Conservation (phyloP, 225 moss, liverwort and hornwort species). For the Bryum argenteum region DNA sequence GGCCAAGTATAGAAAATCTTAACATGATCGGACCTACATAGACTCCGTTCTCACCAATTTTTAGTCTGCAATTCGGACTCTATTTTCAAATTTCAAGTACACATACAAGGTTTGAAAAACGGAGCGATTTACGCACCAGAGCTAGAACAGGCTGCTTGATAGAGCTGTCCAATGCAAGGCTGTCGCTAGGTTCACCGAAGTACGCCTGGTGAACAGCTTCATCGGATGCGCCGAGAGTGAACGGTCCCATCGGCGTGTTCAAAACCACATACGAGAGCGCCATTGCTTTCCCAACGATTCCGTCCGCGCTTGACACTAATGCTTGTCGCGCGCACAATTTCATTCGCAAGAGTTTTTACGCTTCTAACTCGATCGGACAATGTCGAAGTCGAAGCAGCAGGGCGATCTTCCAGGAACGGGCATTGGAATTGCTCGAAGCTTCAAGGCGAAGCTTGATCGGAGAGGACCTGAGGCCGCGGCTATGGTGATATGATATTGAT, state of each 20-base stretch:
- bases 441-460: conserved; percentile 30
- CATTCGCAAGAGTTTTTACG: neutral
- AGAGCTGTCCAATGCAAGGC: conserved; percentile 1
- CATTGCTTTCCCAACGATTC: conserved; percentile 27
- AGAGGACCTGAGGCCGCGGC: too few species aligned
- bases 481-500: too few species aligned
- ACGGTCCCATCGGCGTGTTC: conserved; percentile 58
- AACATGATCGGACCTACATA: neutral
- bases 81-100: neutral
- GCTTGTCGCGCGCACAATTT: neutral
- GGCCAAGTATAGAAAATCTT: neutral
- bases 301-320: neutral
- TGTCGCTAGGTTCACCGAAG: conserved; percentile 46
- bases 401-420: neutral
- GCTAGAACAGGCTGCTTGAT: conserved; percentile 44
- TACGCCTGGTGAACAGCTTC: conserved; percentile 51
- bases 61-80: neutral
- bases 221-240: conserved; percentile 59
- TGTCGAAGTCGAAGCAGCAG: neutral
- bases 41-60: neutral
- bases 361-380: neutral
- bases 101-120: neutral
- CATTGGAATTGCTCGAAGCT: conserved; percentile 6
- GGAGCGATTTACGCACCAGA: conserved; percentile 35
- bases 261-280: conserved; percentile 50